Conservation (phyloP, 1,284 basidiomycete species). For the Boletus sp. region DNA sequence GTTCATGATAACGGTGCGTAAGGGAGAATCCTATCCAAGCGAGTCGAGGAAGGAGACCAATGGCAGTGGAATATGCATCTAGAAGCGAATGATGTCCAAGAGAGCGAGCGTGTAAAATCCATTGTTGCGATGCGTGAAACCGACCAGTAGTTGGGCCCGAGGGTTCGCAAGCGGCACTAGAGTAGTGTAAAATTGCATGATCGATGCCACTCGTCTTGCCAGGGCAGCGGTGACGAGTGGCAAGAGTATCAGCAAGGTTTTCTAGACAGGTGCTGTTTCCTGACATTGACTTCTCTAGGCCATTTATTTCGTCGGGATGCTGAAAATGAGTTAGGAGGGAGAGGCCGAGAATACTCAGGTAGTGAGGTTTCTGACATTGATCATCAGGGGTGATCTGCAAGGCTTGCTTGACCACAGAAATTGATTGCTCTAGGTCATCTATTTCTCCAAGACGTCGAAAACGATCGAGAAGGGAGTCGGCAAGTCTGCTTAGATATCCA, state of each 20-base stretch:
- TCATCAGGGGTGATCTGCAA: not conserved
- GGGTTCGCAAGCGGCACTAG: not conserved
- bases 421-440: not conserved
- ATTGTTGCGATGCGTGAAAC: not conserved
- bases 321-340: no score
- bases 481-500: not conserved
- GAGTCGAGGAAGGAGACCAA: not conserved
- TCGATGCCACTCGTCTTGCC: not conserved
- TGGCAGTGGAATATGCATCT: not conserved
- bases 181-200: not conserved
- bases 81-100: not conserved
- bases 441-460: not conserved
- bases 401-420: not conserved
- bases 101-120: not conserved
- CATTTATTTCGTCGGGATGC: no score
- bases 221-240: not conserved
- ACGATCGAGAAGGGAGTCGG: not conserved
- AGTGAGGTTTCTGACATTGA: not conserved
- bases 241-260: not conserved
- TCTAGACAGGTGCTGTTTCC: no score
- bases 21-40: not conserved
- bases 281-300: no score
- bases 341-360: no score
- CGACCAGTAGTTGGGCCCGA: not conserved
- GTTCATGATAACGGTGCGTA: not conserved